Evolutionary conservation across 1,284 basidiomycete species (phyloP).

Genomic region (Malassezia pachydermatis): DNA sequence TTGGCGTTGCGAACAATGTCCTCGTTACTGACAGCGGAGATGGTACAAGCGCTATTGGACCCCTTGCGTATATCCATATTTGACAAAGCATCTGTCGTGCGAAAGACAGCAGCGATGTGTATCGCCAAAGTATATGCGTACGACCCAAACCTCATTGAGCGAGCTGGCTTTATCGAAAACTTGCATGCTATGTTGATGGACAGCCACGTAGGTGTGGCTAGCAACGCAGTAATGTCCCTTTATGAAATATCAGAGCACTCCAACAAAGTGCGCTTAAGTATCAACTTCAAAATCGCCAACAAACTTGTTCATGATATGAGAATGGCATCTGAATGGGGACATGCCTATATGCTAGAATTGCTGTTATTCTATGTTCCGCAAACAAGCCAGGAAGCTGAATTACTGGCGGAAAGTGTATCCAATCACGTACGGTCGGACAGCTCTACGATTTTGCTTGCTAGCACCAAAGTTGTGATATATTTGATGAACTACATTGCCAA

Average conservation of each 20-base stretch:
- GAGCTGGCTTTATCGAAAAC: constrained; percentile 70
- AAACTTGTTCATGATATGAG: constrained; percentile 72
- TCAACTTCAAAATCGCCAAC: constrained; percentile 70
- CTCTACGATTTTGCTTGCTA: constrained; percentile 84
- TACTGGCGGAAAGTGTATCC: constrained; percentile 83
- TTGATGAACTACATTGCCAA: constrained; percentile 99
- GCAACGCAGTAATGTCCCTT: constrained; percentile 86
- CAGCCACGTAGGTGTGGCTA: constrained; percentile 82
- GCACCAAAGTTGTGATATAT: constrained; percentile 88
- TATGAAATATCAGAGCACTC: constrained; percentile 80
- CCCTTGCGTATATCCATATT: constrained; percentile 76
- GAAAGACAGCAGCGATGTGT: constrained; percentile 81
- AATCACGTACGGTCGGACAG: constrained; percentile 67
- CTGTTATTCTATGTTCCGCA: constrained; percentile 86
- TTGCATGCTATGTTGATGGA: constrained; percentile 82
- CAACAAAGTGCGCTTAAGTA: constrained; percentile 70
- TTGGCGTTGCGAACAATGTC: constrained; percentile 92
- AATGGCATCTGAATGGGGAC: constrained; percentile 95
- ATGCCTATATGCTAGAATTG: constrained; percentile 94
- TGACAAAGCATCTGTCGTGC: constrained; percentile 70
- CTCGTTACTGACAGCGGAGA: constrained; percentile 60
- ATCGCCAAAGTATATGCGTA: constrained; percentile 81
- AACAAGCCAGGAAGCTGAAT: constrained; percentile 74
- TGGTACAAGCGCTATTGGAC: constrained; percentile 65
- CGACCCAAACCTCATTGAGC: constrained; percentile 72